Evolutionary conservation across 2,329 filamentous ascomycete genomes (phyloP).

Genomic region (Amauroascus niger): DNA sequence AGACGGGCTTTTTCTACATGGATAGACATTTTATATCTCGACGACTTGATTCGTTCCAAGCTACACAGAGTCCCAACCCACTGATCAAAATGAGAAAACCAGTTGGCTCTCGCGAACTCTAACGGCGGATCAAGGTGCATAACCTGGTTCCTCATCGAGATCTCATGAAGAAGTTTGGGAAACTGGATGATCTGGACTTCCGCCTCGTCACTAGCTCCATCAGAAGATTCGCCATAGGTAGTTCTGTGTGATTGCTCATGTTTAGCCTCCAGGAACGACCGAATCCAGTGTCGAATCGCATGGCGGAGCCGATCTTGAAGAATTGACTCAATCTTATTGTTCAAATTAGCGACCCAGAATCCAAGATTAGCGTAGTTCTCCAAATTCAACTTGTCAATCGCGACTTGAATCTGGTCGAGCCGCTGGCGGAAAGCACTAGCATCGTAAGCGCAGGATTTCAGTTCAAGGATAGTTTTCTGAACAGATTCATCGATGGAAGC

Average conservation of each 20-base stretch:
- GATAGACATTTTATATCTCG: slow-evolving; percentile 83
- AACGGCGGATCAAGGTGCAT: slow-evolving; percentile 93
- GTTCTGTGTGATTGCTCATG: slow-evolving; percentile 23
- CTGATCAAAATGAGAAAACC: slow-evolving; percentile 83
- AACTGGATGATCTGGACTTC: slow-evolving; percentile 30
- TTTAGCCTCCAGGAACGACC: slow-evolving; percentile 60
- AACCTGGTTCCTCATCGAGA: slow-evolving; percentile 96
- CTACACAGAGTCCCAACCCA: slow-evolving; percentile 93
- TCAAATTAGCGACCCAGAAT: slow-evolving; percentile 82
- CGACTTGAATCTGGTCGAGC: slow-evolving; percentile 76
- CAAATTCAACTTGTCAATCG: slow-evolving; percentile 90
- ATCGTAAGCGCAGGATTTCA: slow-evolving; percentile 77
- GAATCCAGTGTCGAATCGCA: slow-evolving; percentile 79
- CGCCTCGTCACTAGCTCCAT: slow-evolving; percentile 25
- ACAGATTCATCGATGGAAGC: slow-evolving; percentile 68
- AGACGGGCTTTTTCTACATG: slow-evolving; percentile 35
- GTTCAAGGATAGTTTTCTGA: slow-evolving; percentile 71
- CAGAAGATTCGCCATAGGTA: slow-evolving; percentile 13
- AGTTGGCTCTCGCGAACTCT: slow-evolving; percentile 82
- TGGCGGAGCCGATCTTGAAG: slow-evolving; percentile 72
- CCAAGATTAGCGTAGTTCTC: slow-evolving; percentile 92
- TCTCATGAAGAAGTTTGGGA: slow-evolving; percentile 63
- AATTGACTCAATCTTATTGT: slow-evolving; percentile 70
- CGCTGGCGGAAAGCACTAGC: slow-evolving; percentile 67
- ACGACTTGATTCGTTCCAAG: slow-evolving; percentile 86